phyloP scores from a whole-genome alignment of 2,329 filamentous ascomycete genomes.

The Didymella exigua region DNA sequence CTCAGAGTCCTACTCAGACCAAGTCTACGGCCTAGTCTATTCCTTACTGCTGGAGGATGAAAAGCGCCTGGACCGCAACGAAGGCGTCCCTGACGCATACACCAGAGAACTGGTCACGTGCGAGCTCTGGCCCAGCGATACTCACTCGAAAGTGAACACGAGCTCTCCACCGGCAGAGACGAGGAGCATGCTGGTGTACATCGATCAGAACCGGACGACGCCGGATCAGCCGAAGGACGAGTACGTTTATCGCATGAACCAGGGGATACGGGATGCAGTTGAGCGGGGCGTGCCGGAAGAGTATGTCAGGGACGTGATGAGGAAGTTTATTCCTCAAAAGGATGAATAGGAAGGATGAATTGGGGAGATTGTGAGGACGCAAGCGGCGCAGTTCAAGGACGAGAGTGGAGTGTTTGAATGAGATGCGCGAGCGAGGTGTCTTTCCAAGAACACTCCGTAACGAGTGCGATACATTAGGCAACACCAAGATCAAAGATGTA shows the following conservation, averaged over 20 bases:
- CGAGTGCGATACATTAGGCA: no score
- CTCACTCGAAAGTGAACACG: conserved; percentile 5
- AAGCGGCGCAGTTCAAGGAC: conserved; percentile 45
- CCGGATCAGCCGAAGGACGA: conserved; percentile 58
- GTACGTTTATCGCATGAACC: conserved; percentile 69
- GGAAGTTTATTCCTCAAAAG: conserved; percentile 55
- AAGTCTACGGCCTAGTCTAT: conserved; percentile 48
- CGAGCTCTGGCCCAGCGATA: conserved; percentile 51
- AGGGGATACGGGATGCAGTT: conserved; percentile 65
- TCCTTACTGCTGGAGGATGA: conserved; percentile 36
- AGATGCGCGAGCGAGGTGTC: not conserved
- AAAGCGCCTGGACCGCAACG: conserved; percentile 50
- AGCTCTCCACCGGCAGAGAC: conserved; percentile 21
- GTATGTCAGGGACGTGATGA: conserved; percentile 63
- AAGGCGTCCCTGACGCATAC: conserved; percentile 68
- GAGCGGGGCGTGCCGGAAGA: conserved; percentile 58
- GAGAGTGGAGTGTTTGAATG: conserved; percentile 36
- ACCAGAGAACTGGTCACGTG: conserved; percentile 57
- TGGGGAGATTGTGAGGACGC: conserved; percentile 43
- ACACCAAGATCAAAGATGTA: not conserved
- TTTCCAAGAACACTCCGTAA: not conserved
- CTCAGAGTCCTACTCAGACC: not conserved
- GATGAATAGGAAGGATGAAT: conserved; percentile 23
- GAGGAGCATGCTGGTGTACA: conserved; percentile 62
- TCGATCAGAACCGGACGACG: conserved; percentile 55